Percentiles rank a stretch among this genome's conserved stretches.
Evolutionary conservation across 768 basidiomycete species (phyloP).

Genomic region (Rhodosporidiobolus sp.): DNA sequence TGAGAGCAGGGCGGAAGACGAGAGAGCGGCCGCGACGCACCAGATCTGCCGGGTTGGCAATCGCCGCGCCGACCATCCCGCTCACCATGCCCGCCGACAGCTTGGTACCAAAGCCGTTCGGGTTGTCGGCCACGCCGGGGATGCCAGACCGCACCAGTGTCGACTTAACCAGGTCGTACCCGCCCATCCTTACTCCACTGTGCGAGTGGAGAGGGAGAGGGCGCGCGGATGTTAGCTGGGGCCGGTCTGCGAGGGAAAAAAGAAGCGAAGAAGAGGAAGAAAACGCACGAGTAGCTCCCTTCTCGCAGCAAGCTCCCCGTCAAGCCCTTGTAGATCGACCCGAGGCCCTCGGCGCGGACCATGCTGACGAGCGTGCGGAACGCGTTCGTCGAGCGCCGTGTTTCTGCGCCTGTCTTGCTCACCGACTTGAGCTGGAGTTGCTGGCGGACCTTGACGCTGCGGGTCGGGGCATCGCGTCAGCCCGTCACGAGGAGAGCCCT

Average conservation of each 20-base stretch:
- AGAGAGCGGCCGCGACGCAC: background rate
- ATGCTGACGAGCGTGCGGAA: constrained; percentile 34
- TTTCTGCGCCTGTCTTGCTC: background rate
- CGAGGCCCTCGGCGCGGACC: constrained; percentile 37
- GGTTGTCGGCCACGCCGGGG: constrained; percentile 17
- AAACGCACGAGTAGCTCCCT: constrained; percentile 23
- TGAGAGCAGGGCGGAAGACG: background rate
- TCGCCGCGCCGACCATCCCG: constrained; percentile 42
- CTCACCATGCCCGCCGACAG: constrained; percentile 32
- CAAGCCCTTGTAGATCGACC: constrained; percentile 35
- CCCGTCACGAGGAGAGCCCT: too few relatives aligned
- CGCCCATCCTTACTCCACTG: constrained; percentile 43
- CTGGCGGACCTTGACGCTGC: constrained; percentile 43
- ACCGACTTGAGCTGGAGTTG: constrained; percentile 36
- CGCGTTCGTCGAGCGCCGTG: constrained; percentile 29
- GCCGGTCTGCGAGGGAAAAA: background rate
- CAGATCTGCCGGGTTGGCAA: constrained; percentile 43
- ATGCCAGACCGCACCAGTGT: constrained; percentile 6
- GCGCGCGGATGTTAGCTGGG: background rate
- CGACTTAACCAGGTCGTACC: constrained; percentile 41
- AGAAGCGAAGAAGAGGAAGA: background rate
- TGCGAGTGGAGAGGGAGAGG: too few relatives aligned
- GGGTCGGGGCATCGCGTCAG: too few relatives aligned
- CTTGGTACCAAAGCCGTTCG: constrained; percentile 36
- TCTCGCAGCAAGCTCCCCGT: constrained; percentile 32